These are phyloP conservation scores for Tetrahymena malaccensis DNA, from an alignment of 73 alveolate species.

Conservation along the genomic window DNA sequence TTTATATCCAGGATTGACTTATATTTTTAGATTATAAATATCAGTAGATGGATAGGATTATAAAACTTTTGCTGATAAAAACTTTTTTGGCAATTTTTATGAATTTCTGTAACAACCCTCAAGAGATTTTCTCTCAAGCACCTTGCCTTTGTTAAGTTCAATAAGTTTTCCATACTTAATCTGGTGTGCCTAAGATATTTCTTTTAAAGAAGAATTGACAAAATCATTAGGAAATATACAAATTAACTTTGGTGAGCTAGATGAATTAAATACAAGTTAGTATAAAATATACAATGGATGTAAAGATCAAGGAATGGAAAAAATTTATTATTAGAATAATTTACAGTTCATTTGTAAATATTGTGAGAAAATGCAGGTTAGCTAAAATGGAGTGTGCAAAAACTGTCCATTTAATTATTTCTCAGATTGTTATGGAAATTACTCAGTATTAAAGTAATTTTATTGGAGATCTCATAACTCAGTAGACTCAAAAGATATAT, in stretches of 20 bases:
- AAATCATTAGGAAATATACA: neutral
- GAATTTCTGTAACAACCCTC: neutral
- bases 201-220: neutral
- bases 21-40: neutral
- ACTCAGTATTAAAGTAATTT: neutral
- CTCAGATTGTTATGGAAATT: neutral
- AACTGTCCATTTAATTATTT: neutral
- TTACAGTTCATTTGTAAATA: neutral
- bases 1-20: neutral
- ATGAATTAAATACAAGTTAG: neutral
- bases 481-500: neutral
- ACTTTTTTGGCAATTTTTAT: neutral
- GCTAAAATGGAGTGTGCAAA: neutral
- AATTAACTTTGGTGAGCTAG: neutral
- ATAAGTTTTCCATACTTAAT: neutral
- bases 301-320: neutral
- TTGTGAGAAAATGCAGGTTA: neutral
- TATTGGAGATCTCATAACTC: neutral
- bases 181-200: neutral
- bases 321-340: neutral
- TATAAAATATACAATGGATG: too few relatives aligned
- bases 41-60: neutral
- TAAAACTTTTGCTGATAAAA: neutral
- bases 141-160: neutral
- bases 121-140: neutral